Evolutionary conservation across 176 grass and related monocot genomes (phyloP), one percentile per base, ranked within the genome.

Genomic region (Carex littledalei): DNA sequence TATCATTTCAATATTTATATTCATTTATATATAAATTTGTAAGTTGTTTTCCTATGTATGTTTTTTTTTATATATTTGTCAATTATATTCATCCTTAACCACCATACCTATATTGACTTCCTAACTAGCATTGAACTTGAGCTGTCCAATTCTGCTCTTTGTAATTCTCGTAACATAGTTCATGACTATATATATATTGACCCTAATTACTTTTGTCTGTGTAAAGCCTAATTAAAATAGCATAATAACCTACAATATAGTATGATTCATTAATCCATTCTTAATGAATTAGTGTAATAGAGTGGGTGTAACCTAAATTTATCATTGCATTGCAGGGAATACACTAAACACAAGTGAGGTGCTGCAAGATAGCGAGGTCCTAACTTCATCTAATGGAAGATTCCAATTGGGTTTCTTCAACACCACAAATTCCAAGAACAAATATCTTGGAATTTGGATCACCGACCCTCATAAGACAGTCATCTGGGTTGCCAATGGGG

Each of bases 361-460:
- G 3, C 22, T 82, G 62, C 10, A 66, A 47, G 35, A 52, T 16
- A 24, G 14, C n/a, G 59, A 82, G 62, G 0, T 82, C 62, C 60
- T 82, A 22, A 61, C 2, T 24, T 82, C 80, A 66, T 24, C 54
- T 16, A 52, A 82, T 24, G 60, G 62, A 1, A 82, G 35, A 49
- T 82, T 82, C 16, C 59, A 61, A 3, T 24, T 82, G 80, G 80
- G 80, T 7, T 82, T 82, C 60, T 82, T 82, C 80, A 82, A 63
- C 8, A 37, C 11, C 58, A 45, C 59, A 39, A 35, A 63, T 16
- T 24, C 18, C 4, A 17, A 11, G 12, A 82, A 29, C 9, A 18
- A 2, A 22, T 82, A 82, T 82, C 80, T 82, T 16, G 80, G 80
- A 24, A 82, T 82, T 21, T 82, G 80, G 80, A 11, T 11, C 58